Conservation (phyloP, 495 filamentous ascomycete species). For the Xylaria curta region DNA sequence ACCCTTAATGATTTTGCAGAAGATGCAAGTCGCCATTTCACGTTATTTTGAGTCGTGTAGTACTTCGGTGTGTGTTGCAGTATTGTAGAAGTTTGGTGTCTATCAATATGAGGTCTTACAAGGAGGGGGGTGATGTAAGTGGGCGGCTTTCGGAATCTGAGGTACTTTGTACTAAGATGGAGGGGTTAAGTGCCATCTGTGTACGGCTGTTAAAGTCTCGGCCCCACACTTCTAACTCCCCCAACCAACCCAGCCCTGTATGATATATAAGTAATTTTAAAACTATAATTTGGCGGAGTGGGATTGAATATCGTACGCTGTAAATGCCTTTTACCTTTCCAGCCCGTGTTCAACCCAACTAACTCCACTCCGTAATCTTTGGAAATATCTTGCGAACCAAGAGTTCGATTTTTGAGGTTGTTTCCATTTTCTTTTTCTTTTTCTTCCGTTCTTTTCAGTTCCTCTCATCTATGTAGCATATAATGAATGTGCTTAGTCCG, state of each 20-base stretch:
- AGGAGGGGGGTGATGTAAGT: constrained; percentile 17
- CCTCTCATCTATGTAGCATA: background rate
- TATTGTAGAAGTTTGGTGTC: background rate
- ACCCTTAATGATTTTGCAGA: constrained; percentile 99
- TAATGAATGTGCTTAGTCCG: no score
- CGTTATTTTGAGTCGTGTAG: background rate
- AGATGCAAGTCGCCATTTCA: constrained; percentile 76
- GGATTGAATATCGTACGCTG: constrained; percentile 30
- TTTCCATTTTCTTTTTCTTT: constrained; percentile 19
- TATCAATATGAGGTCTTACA: background rate
- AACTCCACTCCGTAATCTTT: constrained; percentile 32
- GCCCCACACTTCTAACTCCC: background rate
- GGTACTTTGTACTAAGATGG: constrained; percentile 5
- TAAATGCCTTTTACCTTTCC: constrained; percentile 32
- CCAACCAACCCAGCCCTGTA: background rate
- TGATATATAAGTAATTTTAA: constrained; percentile 19
- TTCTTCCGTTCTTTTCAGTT: background rate
- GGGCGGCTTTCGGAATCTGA: background rate
- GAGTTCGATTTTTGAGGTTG: constrained; percentile 29
- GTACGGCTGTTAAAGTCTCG: background rate
- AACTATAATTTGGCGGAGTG: background rate
- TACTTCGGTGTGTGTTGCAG: background rate
- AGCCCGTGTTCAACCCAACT: constrained; percentile 30
- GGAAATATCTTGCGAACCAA: constrained; percentile 22
- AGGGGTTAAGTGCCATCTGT: background rate